Conservation (phyloP, 148 eudicot genomes). For the Camellia lanceoleosa region DNA sequence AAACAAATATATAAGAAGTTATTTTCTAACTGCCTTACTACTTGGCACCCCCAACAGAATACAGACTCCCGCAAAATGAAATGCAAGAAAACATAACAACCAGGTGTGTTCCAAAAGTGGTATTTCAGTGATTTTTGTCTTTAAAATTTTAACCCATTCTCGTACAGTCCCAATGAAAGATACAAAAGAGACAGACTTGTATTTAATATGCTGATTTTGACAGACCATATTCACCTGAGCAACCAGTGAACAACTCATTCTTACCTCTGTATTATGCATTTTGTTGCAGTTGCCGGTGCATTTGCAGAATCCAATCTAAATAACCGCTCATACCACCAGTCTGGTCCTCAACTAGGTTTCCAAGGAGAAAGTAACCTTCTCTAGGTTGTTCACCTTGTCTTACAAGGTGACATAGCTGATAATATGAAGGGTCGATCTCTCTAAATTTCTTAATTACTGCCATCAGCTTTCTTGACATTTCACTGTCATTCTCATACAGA, state of each 20-base stretch:
- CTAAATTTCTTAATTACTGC: conserved; percentile 53
- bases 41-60: not conserved
- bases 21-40: not conserved
- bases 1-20: not conserved
- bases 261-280: conserved; percentile 58
- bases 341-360: conserved; percentile 88
- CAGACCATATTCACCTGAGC: not conserved
- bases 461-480: conserved; percentile 74
- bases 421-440: conserved; percentile 63
- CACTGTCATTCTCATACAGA: conserved; percentile 50
- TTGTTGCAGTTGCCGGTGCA: conserved; percentile 83
- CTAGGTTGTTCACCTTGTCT: conserved; percentile 97
- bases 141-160: not conserved
- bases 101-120: not conserved
- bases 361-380: conserved; percentile 81
- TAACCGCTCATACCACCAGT: conserved; percentile 71
- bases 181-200: no score
- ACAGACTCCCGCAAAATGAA: not conserved
- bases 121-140: not conserved
- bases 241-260: conserved; percentile 8
- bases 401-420: conserved; percentile 82
- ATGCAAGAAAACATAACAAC: not conserved
- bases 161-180: no score
- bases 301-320: conserved; percentile 75
- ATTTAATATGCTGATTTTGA: no score